Base-by-base conservation (phyloP, 805 yeast genomes). In the Nakazawaea wyomingensis region DNA sequence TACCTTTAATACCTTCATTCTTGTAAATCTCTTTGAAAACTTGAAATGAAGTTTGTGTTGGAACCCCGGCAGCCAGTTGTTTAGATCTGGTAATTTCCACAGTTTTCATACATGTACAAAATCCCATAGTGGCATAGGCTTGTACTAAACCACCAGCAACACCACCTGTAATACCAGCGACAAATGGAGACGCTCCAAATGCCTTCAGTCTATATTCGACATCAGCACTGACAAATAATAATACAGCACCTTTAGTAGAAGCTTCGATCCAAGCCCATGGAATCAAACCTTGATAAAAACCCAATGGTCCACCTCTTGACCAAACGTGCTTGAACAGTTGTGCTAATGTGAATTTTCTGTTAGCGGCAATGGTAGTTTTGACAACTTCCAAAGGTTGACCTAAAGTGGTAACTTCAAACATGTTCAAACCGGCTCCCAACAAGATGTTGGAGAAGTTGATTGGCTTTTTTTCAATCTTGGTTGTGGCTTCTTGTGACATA, bases 191-290 rank as follows among this genome's bases (percentile, higher is more conserved):
- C 48, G 77, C 72, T 40, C 95, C 95, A 17, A 82, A 47, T 27
- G 61, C 64, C 56, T 73, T 80, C 54, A 82, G 78, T 38, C 74
- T 76, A 63, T 86, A 87, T 65, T 93, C 98, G 41, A 89, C 85
- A 61, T 93, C 98, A 36, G 95, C 80, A 36, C 96, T 83, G 27
- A 89, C 96, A 56, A 93, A 93, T 53, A 93, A 72, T 44, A 93
- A 71, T 6, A 90, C 96, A 4, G 98, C 97, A 62, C 99, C 99
- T 64, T 93, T 93, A 29, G 99, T 93, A n/a, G 96, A 85, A 8
- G 96, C 99, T 66, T 44, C 99, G 54, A 93, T 85, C 97, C 98
- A 90, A 5, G 98, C 99, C 99, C 99, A 93, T 37, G 99, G 99
- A 51, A 91, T 90, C 60, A 93, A 73, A 26, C 99, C 99, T 65